A percentile compares a stretch with the other conserved stretches of the same genome.
phyloP scores from a whole-genome alignment of 805 yeast species.

The Zygosaccharomyces lentus region DNA sequence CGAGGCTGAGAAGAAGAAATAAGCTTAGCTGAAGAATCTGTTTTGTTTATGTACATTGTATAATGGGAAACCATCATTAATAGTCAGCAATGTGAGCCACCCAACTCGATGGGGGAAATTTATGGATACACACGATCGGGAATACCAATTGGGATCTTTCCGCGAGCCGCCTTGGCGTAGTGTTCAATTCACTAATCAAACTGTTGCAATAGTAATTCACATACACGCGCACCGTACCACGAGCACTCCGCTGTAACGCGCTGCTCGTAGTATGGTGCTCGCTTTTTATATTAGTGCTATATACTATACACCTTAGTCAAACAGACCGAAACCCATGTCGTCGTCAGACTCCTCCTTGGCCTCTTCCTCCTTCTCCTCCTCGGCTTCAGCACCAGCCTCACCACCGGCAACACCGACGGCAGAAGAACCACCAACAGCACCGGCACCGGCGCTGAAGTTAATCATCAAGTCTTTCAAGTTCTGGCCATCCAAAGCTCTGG shows the following conservation, averaged over 20 bases:
- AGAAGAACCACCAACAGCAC: constrained; percentile 39
- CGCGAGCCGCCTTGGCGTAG: background rate
- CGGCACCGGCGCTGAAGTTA: constrained; percentile 51
- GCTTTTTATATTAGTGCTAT: constrained; percentile 6
- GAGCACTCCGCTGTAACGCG: background rate
- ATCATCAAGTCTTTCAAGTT: constrained; percentile 65
- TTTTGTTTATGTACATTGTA: constrained; percentile 31
- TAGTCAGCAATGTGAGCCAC: constrained; percentile 3
- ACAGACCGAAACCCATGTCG: constrained; percentile 90
- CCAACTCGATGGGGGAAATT: background rate
- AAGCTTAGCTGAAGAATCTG: constrained; percentile 34
- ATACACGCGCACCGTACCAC: background rate
- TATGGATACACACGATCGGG: no score
- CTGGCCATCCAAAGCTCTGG: constrained; percentile 79
- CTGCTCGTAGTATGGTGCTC: background rate
- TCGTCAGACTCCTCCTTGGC: constrained; percentile 67
- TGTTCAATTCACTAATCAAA: background rate
- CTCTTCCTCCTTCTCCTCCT: constrained; percentile 48
- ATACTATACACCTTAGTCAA: constrained; percentile 53
- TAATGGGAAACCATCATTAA: constrained; percentile 32
- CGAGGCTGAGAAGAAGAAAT: constrained; percentile 99
- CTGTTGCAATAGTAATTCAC: background rate
- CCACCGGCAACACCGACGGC: constrained; percentile 45
- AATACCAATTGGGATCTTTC: background rate
- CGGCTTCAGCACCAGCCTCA: constrained; percentile 53